phyloP scores from a whole-genome alignment of 306 rosid genomes.

The Casuarina cunninghamiana region DNA sequence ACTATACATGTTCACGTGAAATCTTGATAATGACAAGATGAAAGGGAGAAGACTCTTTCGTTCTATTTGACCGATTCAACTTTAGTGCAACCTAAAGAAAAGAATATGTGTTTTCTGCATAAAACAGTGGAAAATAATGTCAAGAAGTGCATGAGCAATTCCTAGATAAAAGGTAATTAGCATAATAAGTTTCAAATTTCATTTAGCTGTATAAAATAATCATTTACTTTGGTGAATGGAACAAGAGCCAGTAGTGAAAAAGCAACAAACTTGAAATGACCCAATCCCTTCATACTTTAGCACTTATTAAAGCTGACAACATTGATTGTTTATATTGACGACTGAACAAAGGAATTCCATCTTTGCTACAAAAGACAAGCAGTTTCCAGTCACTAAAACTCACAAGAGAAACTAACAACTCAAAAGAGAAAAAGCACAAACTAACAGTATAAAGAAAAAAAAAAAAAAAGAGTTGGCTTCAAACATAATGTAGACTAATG shows the following conservation, averaged over 20 bases:
- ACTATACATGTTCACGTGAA: neutral
- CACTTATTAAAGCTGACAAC: neutral
- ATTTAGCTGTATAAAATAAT: too few species aligned
- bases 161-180: neutral
- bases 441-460: neutral
- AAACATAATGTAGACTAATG: neutral
- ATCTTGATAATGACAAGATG: neutral
- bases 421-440: neutral
- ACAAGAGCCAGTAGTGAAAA: neutral
- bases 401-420: neutral
- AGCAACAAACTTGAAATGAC: neutral
- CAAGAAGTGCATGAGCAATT: conserved; percentile 2
- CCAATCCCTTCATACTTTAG: neutral
- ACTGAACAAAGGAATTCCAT: neutral
- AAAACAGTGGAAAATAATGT: neutral
- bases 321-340: neutral
- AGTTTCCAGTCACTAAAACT: neutral
- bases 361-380: neutral
- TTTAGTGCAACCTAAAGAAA: neutral
- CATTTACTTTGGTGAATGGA: neutral
- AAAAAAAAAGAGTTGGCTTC: neutral
- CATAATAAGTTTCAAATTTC: neutral
- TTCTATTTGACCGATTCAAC: conserved; percentile 9
- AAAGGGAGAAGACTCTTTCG: neutral
- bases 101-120: neutral